Conservation (phyloP, 78 protist genomes). For the Speleostelium caveatum region DNA sequence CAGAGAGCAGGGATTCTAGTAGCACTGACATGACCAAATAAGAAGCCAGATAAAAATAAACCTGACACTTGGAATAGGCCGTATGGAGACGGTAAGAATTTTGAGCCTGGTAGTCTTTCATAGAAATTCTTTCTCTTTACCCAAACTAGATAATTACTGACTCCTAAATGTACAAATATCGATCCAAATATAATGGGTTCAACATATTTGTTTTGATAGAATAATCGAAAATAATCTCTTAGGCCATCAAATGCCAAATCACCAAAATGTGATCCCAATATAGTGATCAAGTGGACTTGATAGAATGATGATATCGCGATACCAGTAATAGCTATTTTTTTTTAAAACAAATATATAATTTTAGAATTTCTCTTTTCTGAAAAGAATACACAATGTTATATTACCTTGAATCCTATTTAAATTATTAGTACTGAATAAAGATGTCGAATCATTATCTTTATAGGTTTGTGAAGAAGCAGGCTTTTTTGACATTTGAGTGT, state of each 20-base stretch:
- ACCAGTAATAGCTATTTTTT: background rate
- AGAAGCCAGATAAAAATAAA: background rate
- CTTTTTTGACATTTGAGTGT: too few species aligned
- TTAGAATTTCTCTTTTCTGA: too few species aligned
- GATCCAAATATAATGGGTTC: slow-evolving; percentile 8
- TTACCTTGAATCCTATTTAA: too few species aligned
- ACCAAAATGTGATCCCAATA: background rate
- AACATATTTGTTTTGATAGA: slow-evolving; percentile 2
- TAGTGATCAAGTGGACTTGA: background rate
- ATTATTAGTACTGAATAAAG: too few species aligned
- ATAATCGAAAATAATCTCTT: background rate
- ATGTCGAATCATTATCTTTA: too few species aligned
- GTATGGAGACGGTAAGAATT: background rate
- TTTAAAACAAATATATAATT: too few species aligned
- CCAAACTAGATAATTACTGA: background rate
- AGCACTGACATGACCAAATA: background rate
- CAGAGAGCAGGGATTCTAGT: background rate
- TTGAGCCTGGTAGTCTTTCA: background rate
- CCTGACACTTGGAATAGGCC: background rate
- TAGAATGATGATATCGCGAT: background rate
- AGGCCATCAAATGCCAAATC: background rate
- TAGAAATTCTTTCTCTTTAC: background rate
- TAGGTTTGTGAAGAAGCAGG: too few species aligned
- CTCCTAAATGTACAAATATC: background rate
- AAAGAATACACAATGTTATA: too few species aligned